Evolutionary conservation across 768 basidiomycete species (phyloP).

Genomic region (Pulveroboletus sp.): DNA sequence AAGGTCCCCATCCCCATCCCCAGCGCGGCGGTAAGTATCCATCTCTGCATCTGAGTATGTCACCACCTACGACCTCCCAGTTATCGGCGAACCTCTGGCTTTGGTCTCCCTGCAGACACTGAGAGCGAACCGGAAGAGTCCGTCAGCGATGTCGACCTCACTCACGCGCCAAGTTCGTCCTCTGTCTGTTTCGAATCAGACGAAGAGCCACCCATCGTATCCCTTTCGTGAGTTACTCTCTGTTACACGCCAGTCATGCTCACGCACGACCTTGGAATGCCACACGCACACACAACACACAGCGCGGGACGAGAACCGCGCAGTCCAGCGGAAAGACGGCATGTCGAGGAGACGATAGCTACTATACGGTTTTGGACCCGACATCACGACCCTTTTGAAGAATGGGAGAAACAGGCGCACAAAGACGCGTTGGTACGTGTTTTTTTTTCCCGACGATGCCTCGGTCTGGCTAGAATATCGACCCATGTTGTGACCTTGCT

Average conservation of each 20-base stretch:
- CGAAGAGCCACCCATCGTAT: constrained; percentile 31
- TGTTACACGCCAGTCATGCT: background rate
- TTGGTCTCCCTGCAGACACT: constrained; percentile 52
- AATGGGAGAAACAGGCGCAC: constrained; percentile 45
- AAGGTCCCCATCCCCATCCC: constrained; percentile 41
- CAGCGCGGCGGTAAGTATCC: constrained; percentile 35
- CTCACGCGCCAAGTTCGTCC: constrained; percentile 21
- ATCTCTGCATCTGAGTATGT: background rate
- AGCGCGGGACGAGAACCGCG: constrained; percentile 20
- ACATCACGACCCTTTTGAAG: constrained; percentile 45
- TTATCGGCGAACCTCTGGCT: constrained; percentile 43
- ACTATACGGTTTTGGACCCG: constrained; percentile 41
- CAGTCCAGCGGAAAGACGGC: constrained; percentile 30
- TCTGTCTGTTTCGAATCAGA: constrained; percentile 43
- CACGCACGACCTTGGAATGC: background rate
- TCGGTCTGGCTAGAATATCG: background rate
- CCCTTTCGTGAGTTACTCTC: constrained; percentile 32
- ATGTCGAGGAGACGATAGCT: constrained; percentile 43
- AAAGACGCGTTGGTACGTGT: constrained; percentile 43
- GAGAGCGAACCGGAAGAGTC: constrained; percentile 29
- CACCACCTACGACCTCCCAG: constrained; percentile 1
- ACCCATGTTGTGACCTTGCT: background rate
- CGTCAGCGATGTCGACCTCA: constrained; percentile 35
- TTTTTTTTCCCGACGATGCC: too few species aligned
- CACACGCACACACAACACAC: background rate